A percentile compares a stretch with the other conserved stretches of the same genome.
Conservation (phyloP, 768 basidiomycete species). For the Lentinus brumalis region DNA sequence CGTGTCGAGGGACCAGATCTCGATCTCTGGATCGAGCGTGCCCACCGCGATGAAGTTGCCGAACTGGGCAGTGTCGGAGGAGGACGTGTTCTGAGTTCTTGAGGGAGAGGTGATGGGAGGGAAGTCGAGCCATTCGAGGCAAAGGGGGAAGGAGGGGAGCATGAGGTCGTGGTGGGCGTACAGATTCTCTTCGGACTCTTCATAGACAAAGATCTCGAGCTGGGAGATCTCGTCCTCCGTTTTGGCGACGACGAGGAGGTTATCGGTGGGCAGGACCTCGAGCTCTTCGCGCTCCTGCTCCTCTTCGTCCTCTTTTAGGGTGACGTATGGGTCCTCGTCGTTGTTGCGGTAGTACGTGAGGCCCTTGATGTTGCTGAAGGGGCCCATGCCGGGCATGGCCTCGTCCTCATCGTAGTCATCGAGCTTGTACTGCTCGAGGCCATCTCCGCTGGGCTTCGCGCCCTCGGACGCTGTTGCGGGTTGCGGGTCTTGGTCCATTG, state of each 20-base stretch:
- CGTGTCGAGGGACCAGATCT: constrained; percentile 96
- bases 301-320: constrained; percentile 85
- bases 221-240: constrained; percentile 97
- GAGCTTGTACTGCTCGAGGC: constrained; percentile 84
- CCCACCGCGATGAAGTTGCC: constrained; percentile 97
- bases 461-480: background rate
- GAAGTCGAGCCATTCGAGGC: constrained; percentile 99
- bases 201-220: constrained; percentile 94
- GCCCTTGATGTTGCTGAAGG: constrained; percentile 96
- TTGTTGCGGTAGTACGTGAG: constrained; percentile 90
- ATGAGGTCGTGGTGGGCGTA: constrained; percentile 98
- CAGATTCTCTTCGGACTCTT: constrained; percentile 87
- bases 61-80: constrained; percentile 37
- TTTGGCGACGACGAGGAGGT: constrained; percentile 89
- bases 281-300: constrained; percentile 89
- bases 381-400: constrained; percentile 51
- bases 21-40: constrained; percentile 96
- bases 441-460: constrained; percentile 44
- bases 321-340: constrained; percentile 95
- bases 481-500: constrained; percentile 40
- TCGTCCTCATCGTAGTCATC: constrained; percentile 91
- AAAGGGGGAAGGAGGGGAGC: constrained; percentile 96
- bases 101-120: constrained; percentile 58
- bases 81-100: constrained; percentile 34
- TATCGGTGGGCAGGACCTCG: constrained; percentile 87